Percentiles rank a stretch among this genome's conserved stretches.
phyloP scores from a whole-genome alignment of 495 filamentous ascomycete genomes.

The Alectoria sarmentosa region DNA sequence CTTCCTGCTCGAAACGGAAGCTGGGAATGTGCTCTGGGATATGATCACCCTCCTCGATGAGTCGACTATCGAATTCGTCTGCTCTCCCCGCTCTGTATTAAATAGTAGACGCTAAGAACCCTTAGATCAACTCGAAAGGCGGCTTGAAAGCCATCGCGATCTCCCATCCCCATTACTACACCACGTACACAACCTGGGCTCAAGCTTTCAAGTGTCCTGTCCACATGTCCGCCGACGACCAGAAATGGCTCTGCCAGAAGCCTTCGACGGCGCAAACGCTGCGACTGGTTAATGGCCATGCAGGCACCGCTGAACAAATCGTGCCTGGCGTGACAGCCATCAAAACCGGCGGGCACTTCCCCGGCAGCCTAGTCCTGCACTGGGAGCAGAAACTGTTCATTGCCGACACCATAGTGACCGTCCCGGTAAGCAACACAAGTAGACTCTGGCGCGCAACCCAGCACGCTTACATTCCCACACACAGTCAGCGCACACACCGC shows the following conservation, averaged over 20 bases:
- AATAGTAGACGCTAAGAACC: too few species aligned
- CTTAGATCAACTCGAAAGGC: conserved; percentile 14
- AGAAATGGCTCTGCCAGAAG: conserved; percentile 48
- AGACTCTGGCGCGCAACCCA: too few species aligned
- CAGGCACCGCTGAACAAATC: conserved; percentile 31
- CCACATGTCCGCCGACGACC: conserved; percentile 55
- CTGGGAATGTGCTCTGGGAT: conserved; percentile 70
- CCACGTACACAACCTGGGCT: conserved; percentile 62
- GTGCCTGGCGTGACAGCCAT: conserved; percentile 51
- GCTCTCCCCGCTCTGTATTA: not conserved
- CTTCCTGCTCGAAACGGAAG: conserved; percentile 51
- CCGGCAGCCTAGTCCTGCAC: conserved; percentile 57
- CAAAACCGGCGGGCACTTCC: conserved; percentile 69
- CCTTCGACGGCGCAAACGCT: conserved; percentile 23
- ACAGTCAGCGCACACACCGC: conserved; percentile 29
- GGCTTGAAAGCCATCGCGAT: conserved; percentile 68
- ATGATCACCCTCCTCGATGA: conserved; percentile 58
- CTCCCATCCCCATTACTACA: conserved; percentile 74
- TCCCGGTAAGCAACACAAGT: conserved; percentile 50
- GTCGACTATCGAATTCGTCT: conserved; percentile 46
- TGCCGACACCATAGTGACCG: conserved; percentile 64
- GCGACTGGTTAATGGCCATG: conserved; percentile 17
- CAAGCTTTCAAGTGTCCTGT: conserved; percentile 55
- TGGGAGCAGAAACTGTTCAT: conserved; percentile 54
- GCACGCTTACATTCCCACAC: conserved; percentile 22